Percentiles rank a stretch among this genome's conserved stretches.
Conservation (phyloP, 2,329 filamentous ascomycete genomes). For the Calonectria henricotiae region DNA sequence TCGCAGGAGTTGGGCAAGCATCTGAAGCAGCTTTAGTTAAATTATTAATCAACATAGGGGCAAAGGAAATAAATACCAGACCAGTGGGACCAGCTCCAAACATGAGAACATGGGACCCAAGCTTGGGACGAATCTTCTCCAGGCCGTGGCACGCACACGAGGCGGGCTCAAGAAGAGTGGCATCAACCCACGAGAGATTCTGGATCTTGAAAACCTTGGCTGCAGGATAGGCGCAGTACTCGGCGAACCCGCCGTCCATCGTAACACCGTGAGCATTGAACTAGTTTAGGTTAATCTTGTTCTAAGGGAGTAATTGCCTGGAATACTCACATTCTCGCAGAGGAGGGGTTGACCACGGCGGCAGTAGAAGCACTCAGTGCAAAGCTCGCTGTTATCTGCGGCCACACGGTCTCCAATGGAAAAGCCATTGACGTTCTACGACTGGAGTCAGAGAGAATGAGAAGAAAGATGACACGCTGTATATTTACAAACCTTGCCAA, state of each 20-base stretch:
- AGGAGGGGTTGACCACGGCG: constrained; percentile 77
- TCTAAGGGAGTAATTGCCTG: background rate
- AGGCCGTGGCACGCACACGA: constrained; percentile 81
- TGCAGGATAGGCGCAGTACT: constrained; percentile 73
- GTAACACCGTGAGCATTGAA: constrained; percentile 79
- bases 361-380: constrained; percentile 83
- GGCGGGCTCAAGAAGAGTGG: constrained; percentile 79
- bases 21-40: constrained; percentile 46
- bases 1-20: constrained; percentile 75
- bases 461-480: background rate
- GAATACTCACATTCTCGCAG: constrained; percentile 71
- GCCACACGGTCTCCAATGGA: constrained; percentile 76
- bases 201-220: constrained; percentile 76
- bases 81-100: constrained; percentile 80
- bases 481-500: constrained; percentile 61
- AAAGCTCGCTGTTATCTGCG: constrained; percentile 78
- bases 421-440: constrained; percentile 72
- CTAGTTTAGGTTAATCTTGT: constrained; percentile 44
- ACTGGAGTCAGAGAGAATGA: constrained; percentile 21
- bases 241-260: constrained; percentile 81
- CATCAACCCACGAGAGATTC: constrained; percentile 78
- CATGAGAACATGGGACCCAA: constrained; percentile 77
- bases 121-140: constrained; percentile 78
- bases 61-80: constrained; percentile 61
- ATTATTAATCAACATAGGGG: background rate